These are phyloP conservation scores for Candida sp. DNA, from an alignment of 1,139 yeast genomes.

Conservation along the genomic window DNA sequence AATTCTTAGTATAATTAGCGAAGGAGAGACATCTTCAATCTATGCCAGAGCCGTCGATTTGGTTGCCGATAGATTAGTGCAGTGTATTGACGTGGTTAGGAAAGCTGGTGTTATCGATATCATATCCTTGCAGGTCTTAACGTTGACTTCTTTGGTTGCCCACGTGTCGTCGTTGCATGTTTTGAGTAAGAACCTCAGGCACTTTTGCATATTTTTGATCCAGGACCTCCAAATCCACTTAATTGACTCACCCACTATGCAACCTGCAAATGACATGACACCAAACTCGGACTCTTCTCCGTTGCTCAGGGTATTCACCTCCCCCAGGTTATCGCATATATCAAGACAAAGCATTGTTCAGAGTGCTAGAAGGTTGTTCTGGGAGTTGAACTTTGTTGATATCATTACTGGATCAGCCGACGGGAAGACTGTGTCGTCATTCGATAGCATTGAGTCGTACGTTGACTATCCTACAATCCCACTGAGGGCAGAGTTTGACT, in stretches of 20 bases:
- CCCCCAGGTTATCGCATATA: conserved; percentile 20
- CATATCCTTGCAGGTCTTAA: conserved; percentile 42
- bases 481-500: conserved; percentile 40
- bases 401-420: conserved; percentile 56
- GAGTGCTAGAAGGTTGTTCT: conserved; percentile 45
- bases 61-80: conserved; percentile 35
- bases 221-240: conserved; percentile 35
- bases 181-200: conserved; percentile 40
- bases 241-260: conserved; percentile 24
- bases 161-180: conserved; percentile 54
- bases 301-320: conserved; percentile 10
- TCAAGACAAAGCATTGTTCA: conserved; percentile 25
- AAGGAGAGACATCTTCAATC: conserved; percentile 41
- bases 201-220: conserved; percentile 38
- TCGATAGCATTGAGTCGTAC: conserved; percentile 32
- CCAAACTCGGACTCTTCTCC: conserved; percentile 9
- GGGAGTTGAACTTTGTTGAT: conserved; percentile 55
- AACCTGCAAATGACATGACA: conserved; percentile 1
- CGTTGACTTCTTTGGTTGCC: conserved; percentile 41
- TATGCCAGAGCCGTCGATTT: conserved; percentile 34
- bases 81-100: conserved; percentile 35
- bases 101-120: conserved; percentile 30
- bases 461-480: conserved; percentile 41
- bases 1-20: conserved; percentile 49
- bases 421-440: conserved; percentile 46